Base-by-base conservation (phyloP, 495 filamentous ascomycete genomes). In the Podospora australis region DNA sequence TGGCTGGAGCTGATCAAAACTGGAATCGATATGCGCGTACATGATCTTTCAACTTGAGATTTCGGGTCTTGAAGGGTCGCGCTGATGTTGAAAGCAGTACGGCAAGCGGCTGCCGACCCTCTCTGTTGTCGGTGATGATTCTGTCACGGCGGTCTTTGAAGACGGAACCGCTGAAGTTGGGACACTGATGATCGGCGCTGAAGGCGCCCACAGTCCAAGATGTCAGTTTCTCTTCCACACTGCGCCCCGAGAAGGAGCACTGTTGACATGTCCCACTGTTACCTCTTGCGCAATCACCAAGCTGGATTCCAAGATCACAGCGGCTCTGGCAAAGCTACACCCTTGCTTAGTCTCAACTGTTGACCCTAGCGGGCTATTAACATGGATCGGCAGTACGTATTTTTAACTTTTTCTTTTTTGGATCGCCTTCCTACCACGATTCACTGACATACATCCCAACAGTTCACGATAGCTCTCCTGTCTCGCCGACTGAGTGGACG, bases 1-100 rank as follows among this genome's bases (percentile, higher is more conserved):
- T 62, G 74, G 43, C 43, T 72, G 14, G 44, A 54, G 1, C 48
- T 78, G 22, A 39, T 75, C 16, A 54, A 56, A 10, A 50, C 64
- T 16, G 71, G 63, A 0, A 16, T 80, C 2, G 64, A 76, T 46
- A 56, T 78, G 25, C 62, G 65, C 42, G n/a, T n/a, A n/a, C n/a
- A n/a, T n/a, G n/a, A n/a, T n/a, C n/a, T n/a, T n/a, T n/a, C n/a
- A n/a, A n/a, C n/a, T n/a, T n/a, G n/a, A n/a, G n/a, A n/a, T n/a
- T n/a, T n/a, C n/a, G n/a, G n/a, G n/a, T n/a, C n/a, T n/a, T n/a
- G n/a, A n/a, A n/a, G n/a, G n/a, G n/a, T n/a, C n/a, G n/a, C n/a
- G n/a, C n/a, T n/a, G n/a, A n/a, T n/a, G n/a, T n/a, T n/a, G n/a
- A n/a, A n/a, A n/a, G n/a, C n/a, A n/a, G n/a, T 39, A 59, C 30